phyloP scores from a whole-genome alignment of 1,284 basidiomycete genomes.

The Pseudomicrostroma phylloplanum region DNA sequence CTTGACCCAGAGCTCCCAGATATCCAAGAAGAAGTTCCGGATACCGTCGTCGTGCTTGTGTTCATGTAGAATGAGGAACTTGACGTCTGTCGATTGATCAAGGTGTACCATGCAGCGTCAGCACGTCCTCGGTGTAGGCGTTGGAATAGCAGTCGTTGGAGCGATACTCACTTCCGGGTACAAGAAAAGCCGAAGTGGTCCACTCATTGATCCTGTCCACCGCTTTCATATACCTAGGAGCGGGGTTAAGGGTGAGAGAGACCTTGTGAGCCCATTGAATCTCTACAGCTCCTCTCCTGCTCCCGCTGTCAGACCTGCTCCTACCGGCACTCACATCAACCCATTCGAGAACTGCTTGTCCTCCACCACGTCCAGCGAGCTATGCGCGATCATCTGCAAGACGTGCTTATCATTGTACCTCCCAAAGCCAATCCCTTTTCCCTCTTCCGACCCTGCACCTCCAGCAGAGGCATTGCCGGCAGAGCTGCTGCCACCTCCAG shows the following conservation, averaged over 20 bases:
- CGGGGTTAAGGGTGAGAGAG: too few species aligned
- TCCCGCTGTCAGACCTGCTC: background rate
- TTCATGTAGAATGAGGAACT: constrained; percentile 47
- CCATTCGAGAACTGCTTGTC: constrained; percentile 33
- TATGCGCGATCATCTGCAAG: constrained; percentile 49
- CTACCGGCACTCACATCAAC: constrained; percentile 25
- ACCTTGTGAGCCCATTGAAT: background rate
- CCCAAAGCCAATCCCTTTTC: constrained; percentile 26
- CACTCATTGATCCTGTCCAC: constrained; percentile 46
- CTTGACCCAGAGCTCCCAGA: constrained; percentile 46
- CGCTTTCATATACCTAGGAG: constrained; percentile 36
- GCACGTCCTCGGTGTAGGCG: background rate
- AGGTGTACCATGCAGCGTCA: background rate
- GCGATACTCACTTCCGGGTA: constrained; percentile 39
- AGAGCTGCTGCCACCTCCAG: background rate
- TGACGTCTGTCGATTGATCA: constrained; percentile 25
- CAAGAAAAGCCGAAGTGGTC: constrained; percentile 37
- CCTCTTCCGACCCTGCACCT: constrained; percentile 9
- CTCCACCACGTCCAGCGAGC: constrained; percentile 42
- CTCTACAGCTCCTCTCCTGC: background rate
- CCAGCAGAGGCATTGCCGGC: background rate
- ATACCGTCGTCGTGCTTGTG: constrained; percentile 49
- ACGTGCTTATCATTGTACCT: constrained; percentile 23
- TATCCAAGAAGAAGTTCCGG: constrained; percentile 46
- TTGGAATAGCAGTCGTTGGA: background rate